phyloP scores from a whole-genome alignment of 345 rosid genomes.

The Trapa incisa region DNA sequence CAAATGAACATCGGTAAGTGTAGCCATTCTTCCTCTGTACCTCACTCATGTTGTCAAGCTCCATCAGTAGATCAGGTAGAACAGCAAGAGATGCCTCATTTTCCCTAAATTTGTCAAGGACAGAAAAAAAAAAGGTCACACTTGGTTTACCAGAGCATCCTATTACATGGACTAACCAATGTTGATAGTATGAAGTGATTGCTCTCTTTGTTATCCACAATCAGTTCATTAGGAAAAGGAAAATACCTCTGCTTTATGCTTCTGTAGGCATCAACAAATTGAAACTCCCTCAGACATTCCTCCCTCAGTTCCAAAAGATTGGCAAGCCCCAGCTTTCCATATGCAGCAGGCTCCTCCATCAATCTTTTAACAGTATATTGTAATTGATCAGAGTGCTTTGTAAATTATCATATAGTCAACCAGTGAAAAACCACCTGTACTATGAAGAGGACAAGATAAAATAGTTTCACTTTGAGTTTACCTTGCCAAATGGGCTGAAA shows the following conservation, averaged over 20 bases:
- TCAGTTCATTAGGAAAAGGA: conserved; percentile 1
- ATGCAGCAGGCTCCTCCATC: conserved; percentile 99
- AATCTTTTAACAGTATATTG: conserved; percentile 34
- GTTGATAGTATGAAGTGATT: background rate
- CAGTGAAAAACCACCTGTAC: background rate
- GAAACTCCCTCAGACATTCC: conserved; percentile 96
- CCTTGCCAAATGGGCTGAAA: conserved; percentile 99
- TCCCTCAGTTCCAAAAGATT: conserved; percentile 97
- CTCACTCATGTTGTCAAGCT: conserved; percentile 84
- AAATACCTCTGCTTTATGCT: conserved; percentile 87
- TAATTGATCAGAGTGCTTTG: conserved; percentile 1
- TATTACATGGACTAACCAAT: background rate
- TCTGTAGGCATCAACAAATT: conserved; percentile 87
- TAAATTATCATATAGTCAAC: background rate
- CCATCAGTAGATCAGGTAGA: conserved; percentile 70
- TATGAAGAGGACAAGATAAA: background rate
- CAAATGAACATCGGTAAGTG: background rate
- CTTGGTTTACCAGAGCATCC: background rate
- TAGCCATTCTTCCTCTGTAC: conserved; percentile 22
- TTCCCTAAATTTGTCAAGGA: conserved; percentile 43
- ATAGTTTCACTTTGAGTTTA: conserved; percentile 11
- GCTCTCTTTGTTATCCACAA: background rate
- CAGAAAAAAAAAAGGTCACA: background rate
- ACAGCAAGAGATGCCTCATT: conserved; percentile 99
- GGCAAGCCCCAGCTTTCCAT: conserved; percentile 93